Conservation (phyloP, 495 filamentous ascomycete species). For the Penicillium argentinense region DNA sequence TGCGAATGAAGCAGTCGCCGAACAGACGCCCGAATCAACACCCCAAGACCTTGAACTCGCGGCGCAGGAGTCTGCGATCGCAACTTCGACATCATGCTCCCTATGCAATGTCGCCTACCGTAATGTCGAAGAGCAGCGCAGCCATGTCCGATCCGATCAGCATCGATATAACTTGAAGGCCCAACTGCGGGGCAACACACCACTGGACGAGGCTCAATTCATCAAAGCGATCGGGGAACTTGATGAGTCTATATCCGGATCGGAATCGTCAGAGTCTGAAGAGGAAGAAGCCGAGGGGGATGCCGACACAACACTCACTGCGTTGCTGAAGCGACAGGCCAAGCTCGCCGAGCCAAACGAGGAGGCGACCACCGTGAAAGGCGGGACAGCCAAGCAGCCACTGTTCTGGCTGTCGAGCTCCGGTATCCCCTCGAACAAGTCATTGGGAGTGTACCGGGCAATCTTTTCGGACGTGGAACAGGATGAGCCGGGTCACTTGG, state of each 20-base stretch:
- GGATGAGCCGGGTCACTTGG: constrained; percentile 56
- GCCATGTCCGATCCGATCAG: constrained; percentile 86
- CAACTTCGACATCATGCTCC: constrained; percentile 73
- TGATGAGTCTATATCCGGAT: constrained; percentile 90
- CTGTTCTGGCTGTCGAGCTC: constrained; percentile 84
- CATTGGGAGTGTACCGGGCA: constrained; percentile 80
- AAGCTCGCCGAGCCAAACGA: constrained; percentile 58
- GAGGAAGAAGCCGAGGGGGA: constrained; percentile 52
- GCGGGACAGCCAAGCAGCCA: constrained; percentile 65
- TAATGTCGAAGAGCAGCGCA: constrained; percentile 76
- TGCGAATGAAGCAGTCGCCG: constrained; percentile 30
- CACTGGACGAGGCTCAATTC: constrained; percentile 77
- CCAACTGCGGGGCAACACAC: constrained; percentile 66
- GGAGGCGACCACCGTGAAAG: constrained; percentile 51
- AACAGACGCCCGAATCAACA: constrained; percentile 20
- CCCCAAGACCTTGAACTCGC: constrained; percentile 26
- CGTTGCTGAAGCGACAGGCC: constrained; percentile 80
- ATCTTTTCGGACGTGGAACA: constrained; percentile 75
- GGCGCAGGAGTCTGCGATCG: constrained; percentile 43
- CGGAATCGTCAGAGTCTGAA: constrained; percentile 57
- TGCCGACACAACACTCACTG: constrained; percentile 65
- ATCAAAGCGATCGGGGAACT: constrained; percentile 78
- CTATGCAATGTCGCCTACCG: constrained; percentile 72
- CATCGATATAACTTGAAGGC: constrained; percentile 94
- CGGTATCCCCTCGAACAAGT: constrained; percentile 70